Conservation (phyloP, 2,329 filamentous ascomycete species). For the Fusarium anthophilum region DNA sequence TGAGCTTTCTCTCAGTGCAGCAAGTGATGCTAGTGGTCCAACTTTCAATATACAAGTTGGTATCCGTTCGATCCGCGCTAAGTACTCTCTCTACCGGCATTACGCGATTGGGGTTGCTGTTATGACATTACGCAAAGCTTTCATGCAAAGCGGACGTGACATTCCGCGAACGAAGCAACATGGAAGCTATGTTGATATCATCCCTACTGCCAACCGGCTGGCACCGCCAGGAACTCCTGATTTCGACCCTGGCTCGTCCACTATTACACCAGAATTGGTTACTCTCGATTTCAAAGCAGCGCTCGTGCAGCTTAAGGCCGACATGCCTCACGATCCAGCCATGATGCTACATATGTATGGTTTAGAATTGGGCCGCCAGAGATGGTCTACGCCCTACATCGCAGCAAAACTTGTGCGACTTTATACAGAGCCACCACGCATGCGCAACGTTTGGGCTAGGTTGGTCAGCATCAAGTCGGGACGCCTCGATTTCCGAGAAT, state of each 20-base stretch:
- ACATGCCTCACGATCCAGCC: slow-evolving; percentile 87
- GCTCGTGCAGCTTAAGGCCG: slow-evolving; percentile 87
- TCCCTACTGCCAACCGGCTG: slow-evolving; percentile 46
- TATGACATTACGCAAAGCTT: slow-evolving; percentile 77
- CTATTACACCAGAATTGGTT: slow-evolving; percentile 69
- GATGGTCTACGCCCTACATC: slow-evolving; percentile 87
- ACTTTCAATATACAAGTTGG: slow-evolving; percentile 88
- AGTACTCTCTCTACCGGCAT: slow-evolving; percentile 94
- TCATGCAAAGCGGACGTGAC: slow-evolving; percentile 63
- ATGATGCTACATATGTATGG: slow-evolving; percentile 90
- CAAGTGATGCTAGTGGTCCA: slow-evolving; percentile 86
- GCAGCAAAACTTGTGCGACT: slow-evolving; percentile 81
- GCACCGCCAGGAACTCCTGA: slow-evolving; percentile 50
- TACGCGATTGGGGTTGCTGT: slow-evolving; percentile 87
- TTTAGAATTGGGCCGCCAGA: slow-evolving; percentile 82
- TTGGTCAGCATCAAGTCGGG: slow-evolving; percentile 84
- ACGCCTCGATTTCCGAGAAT: slow-evolving; percentile 82
- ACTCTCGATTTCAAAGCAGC: slow-evolving; percentile 84
- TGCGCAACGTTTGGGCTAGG: slow-evolving; percentile 85
- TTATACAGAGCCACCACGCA: slow-evolving; percentile 86
- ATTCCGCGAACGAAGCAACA: slow-evolving; percentile 46
- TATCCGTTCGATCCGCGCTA: slow-evolving; percentile 79
- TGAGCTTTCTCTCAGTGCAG: slow-evolving; percentile 85
- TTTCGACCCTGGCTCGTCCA: slow-evolving; percentile 48
- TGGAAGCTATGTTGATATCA: slow-evolving; percentile 33